Conservation (phyloP, 2,329 filamentous ascomycete species). For the Gyromitra esculenta region DNA sequence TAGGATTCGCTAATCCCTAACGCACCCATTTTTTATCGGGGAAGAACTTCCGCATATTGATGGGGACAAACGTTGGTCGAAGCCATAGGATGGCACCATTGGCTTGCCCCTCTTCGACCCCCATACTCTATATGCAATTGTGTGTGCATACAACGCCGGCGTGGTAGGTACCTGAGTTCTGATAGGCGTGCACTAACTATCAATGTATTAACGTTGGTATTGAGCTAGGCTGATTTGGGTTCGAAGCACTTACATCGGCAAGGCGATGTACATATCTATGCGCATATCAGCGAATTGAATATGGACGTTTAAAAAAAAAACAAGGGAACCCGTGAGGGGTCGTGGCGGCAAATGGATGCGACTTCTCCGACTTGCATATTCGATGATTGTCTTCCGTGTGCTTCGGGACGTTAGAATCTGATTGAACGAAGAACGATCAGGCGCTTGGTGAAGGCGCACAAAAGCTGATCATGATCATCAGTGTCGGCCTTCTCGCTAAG, state of each 20-base stretch:
- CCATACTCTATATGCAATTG: conserved; percentile 49
- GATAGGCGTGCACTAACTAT: conserved; percentile 47
- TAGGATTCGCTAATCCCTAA: conserved; percentile 50
- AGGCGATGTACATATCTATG: conserved; percentile 51
- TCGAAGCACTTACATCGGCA: conserved; percentile 51
- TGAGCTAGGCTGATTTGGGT: conserved; percentile 49
- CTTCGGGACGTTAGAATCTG: conserved; percentile 37
- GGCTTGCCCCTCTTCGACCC: conserved; percentile 45
- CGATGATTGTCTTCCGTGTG: conserved; percentile 50
- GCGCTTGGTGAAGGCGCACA: conserved; percentile 43
- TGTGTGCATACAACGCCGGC: conserved; percentile 44
- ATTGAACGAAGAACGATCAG: conserved; percentile 50
- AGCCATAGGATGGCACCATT: conserved; percentile 45
- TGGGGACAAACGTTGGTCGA: conserved; percentile 38
- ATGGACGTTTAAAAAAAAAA: conserved; percentile 48
- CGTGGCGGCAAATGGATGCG: conserved; percentile 50
- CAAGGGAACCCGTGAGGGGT: conserved; percentile 46
- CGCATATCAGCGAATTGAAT: conserved; percentile 51
- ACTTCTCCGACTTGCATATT: conserved; percentile 52
- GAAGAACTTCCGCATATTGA: conserved; percentile 49
- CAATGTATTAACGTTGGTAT: conserved; percentile 49
- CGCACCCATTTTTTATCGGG: conserved; percentile 48
- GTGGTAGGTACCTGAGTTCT: conserved; percentile 42
- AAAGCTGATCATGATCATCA: conserved; percentile 49
- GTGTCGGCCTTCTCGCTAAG: conserved; percentile 48